A percentile compares a stretch with the other conserved stretches of the same genome.
phyloP scores from a whole-genome alignment of 805 yeast genomes.

The Lipomyces sp. region DNA sequence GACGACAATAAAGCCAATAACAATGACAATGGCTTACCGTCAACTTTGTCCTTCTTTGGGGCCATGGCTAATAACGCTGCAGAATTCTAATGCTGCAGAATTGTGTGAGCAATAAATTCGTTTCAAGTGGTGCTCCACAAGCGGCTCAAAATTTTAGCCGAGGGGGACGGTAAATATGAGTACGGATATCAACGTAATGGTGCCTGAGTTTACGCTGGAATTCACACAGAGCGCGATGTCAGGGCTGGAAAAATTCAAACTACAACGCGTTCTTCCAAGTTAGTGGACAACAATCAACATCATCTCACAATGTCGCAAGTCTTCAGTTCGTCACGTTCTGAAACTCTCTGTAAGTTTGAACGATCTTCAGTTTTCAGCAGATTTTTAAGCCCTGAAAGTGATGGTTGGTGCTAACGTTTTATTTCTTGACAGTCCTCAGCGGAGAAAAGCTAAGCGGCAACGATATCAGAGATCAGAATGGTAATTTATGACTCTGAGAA shows the following conservation, averaged over 20 bases:
- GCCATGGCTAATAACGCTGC: conserved; percentile 17
- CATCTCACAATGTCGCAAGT: conserved; percentile 56
- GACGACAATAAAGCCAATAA: neutral
- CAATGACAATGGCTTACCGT: conserved; percentile 11
- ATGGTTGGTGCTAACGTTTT: neutral
- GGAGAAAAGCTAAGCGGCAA: conserved; percentile 97
- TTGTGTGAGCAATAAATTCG: neutral
- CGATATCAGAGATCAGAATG: conserved; percentile 94
- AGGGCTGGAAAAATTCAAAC: neutral
- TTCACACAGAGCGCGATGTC: neutral
- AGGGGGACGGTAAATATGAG: neutral
- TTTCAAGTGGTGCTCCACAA: neutral
- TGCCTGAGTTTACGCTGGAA: neutral
- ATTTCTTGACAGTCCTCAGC: conserved; percentile 62
- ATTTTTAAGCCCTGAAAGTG: neutral
- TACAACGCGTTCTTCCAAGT: neutral
- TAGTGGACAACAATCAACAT: neutral
- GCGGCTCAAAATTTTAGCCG: neutral
- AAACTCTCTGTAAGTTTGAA: conserved; percentile 67
- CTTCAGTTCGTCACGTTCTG: conserved; percentile 83
- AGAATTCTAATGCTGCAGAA: no score
- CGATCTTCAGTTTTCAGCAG: neutral
- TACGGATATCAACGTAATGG: neutral
- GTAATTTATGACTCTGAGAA: conserved; percentile 32
- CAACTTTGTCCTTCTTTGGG: conserved; percentile 26